These are phyloP conservation scores for Pythium sukuiense DNA, from an alignment of 352 stramenopile genomes.

Conservation along the genomic window DNA sequence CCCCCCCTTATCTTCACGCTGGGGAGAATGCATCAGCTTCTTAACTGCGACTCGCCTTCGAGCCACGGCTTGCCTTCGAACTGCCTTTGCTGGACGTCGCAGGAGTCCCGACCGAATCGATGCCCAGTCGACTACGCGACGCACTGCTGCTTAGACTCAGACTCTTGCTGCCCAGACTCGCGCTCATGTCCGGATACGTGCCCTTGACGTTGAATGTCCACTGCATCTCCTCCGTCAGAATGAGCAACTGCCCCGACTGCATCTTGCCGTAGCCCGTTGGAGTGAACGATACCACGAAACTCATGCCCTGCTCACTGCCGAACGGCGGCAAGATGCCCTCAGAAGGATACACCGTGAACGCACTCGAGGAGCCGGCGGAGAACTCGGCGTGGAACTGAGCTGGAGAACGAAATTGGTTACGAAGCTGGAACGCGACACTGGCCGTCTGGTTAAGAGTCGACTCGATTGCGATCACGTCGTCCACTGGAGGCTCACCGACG, in stretches of 20 bases:
- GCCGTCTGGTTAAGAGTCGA: conserved; percentile 85
- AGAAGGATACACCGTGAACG: conserved; percentile 87
- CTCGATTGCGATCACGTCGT: conserved; percentile 89
- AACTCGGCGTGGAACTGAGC: conserved; percentile 87
- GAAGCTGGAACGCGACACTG: conserved; percentile 84
- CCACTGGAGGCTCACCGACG: conserved; percentile 71
- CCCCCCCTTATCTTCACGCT: neutral
- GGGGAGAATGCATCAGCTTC: no score
- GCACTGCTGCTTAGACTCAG: conserved; percentile 44
- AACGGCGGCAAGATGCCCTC: conserved; percentile 76
- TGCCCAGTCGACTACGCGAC: conserved; percentile 39
- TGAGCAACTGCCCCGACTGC: conserved; percentile 84
- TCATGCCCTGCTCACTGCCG: conserved; percentile 62
- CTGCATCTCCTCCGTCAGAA: conserved; percentile 90
- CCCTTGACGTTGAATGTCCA: conserved; percentile 93
- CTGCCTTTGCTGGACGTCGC: conserved; percentile 4
- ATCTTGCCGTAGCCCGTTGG: conserved; percentile 92
- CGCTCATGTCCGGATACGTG: conserved; percentile 69
- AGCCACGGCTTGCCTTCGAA: neutral
- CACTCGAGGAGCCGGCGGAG: conserved; percentile 78
- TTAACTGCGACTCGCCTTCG: neutral
- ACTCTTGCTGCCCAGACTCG: conserved; percentile 38
- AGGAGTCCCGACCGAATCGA: conserved; percentile 25
- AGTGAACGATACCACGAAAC: conserved; percentile 90
- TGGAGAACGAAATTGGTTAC: conserved; percentile 82